A percentile compares a stretch with the other conserved stretches of the same genome.
Conservation (phyloP, 2,329 filamentous ascomycete species). For the Aureobasidium sp. region DNA sequence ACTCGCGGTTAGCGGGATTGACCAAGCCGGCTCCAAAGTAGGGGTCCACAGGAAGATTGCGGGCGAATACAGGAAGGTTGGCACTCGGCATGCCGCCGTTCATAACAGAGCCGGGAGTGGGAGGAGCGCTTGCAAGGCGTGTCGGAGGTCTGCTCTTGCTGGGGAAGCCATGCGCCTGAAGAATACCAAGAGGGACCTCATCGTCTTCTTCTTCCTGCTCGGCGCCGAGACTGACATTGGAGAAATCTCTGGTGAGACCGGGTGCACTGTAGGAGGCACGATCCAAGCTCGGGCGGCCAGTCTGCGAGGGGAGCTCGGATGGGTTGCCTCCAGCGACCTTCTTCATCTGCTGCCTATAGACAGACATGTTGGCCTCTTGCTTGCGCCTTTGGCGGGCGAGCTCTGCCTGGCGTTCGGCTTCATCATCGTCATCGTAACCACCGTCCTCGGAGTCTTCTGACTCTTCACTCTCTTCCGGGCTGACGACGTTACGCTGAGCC, state of each 20-base stretch:
- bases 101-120: slow-evolving; percentile 38
- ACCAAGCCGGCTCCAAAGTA: slow-evolving; percentile 75
- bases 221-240: slow-evolving; percentile 21
- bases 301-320: slow-evolving; percentile 34
- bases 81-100: slow-evolving; percentile 43
- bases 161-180: slow-evolving; percentile 84
- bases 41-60: slow-evolving; percentile 74
- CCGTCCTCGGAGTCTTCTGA: slow-evolving; percentile 53
- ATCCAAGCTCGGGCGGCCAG: slow-evolving; percentile 49
- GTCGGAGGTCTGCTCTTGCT: slow-evolving; percentile 68
- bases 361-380: slow-evolving; percentile 82
- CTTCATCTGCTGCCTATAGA: slow-evolving; percentile 94
- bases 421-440: slow-evolving; percentile 66
- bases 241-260: slow-evolving; percentile 13
- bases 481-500: slow-evolving; percentile 27
- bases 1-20: slow-evolving; percentile 65
- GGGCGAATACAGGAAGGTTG: slow-evolving; percentile 69
- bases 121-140: slow-evolving; percentile 50
- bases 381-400: slow-evolving; percentile 71
- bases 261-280: slow-evolving; percentile 30
- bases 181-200: slow-evolving; percentile 76
- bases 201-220: slow-evolving; percentile 67
- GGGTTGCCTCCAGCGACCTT: slow-evolving; percentile 67
- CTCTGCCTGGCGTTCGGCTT: slow-evolving; percentile 65
- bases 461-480: slow-evolving; percentile 39